phyloP scores from a whole-genome alignment of 2,329 filamentous ascomycete species.

The Fusarium decemcellulare region DNA sequence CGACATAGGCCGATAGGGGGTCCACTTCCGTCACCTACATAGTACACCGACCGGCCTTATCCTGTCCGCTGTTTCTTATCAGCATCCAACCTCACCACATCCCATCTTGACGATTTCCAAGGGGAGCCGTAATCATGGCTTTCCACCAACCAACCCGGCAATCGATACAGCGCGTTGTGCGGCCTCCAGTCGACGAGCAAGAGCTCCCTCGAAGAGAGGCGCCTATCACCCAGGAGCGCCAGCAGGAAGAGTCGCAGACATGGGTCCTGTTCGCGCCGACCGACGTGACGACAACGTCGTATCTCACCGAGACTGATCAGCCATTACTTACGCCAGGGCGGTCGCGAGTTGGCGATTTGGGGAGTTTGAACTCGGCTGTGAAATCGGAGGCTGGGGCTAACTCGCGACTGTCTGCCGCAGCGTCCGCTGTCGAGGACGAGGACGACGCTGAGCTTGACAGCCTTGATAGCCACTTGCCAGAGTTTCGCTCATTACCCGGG shows the following conservation, averaged over 20 bases:
- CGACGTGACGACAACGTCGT: conserved; percentile 73
- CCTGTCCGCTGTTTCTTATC: conserved; percentile 43
- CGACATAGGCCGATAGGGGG: conserved; percentile 38
- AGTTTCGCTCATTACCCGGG: conserved; percentile 78
- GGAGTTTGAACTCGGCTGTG: conserved; percentile 79
- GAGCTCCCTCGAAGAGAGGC: conserved; percentile 46
- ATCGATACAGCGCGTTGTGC: conserved; percentile 63
- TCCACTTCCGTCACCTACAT: conserved; percentile 43
- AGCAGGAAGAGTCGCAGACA: conserved; percentile 83
- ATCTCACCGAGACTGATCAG: conserved; percentile 77
- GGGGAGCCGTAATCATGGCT: conserved; percentile 59
- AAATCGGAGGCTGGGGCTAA: conserved; percentile 69
- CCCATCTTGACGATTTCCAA: conserved; percentile 13
- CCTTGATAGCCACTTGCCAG: conserved; percentile 90
- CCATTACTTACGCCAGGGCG: conserved; percentile 76
- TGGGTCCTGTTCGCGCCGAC: conserved; percentile 96
- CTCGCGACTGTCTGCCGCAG: conserved; percentile 56
- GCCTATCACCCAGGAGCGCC: conserved; percentile 50
- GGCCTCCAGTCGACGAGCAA: conserved; percentile 57
- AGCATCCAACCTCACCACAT: conserved; percentile 31
- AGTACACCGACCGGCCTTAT: conserved; percentile 38
- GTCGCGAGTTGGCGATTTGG: conserved; percentile 85
- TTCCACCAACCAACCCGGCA: conserved; percentile 73
- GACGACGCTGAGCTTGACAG: conserved; percentile 91
- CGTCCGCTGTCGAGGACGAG: conserved; percentile 61